These are phyloP conservation scores for Venturiaceae sp. DNA, from an alignment of 2,329 filamentous ascomycete species.

Conservation along the genomic window DNA sequence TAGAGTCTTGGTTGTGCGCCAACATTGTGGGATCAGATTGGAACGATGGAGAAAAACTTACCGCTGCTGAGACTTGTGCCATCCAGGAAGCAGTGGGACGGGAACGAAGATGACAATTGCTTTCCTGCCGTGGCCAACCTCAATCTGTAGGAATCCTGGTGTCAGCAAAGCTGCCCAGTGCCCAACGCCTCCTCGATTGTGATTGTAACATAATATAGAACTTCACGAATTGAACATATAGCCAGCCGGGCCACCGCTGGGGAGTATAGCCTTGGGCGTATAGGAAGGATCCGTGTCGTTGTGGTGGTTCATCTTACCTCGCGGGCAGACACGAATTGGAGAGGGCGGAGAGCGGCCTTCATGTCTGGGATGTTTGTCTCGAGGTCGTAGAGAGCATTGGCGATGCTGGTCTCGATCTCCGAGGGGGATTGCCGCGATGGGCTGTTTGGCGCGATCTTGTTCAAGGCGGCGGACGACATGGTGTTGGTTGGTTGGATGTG, in stretches of 20 bases:
- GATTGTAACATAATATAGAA: slow-evolving; percentile 1
- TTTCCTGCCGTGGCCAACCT: slow-evolving; percentile 99
- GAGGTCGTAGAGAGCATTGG: slow-evolving; percentile 94
- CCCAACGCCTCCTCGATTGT: slow-evolving; percentile 43
- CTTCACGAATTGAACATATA: slow-evolving; percentile 3
- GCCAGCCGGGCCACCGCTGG: background rate
- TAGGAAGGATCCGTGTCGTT: background rate
- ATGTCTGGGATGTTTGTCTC: slow-evolving; percentile 99
- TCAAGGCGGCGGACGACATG: slow-evolving; percentile 63
- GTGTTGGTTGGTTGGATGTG: slow-evolving; percentile 18
- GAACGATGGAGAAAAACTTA: slow-evolving; percentile 42
- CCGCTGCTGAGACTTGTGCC: slow-evolving; percentile 99
- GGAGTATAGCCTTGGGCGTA: background rate
- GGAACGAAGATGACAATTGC: slow-evolving; percentile 99
- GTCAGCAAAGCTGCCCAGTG: slow-evolving; percentile 46
- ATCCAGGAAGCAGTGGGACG: slow-evolving; percentile 93
- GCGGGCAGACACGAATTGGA: slow-evolving; percentile 97
- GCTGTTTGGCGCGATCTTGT: slow-evolving; percentile 98
- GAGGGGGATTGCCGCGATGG: slow-evolving; percentile 91
- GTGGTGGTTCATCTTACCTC: slow-evolving; percentile 67
- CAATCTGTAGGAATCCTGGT: slow-evolving; percentile 68
- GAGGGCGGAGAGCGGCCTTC: slow-evolving; percentile 88
- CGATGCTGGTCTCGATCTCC: slow-evolving; percentile 95
- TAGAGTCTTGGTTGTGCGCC: slow-evolving; percentile 9
- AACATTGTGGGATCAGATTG: background rate